Percentiles rank a stretch among this genome's conserved stretches.
Evolutionary conservation across 1,284 basidiomycete genomes (phyloP).

Genomic region (Schizophyllum amplum): DNA sequence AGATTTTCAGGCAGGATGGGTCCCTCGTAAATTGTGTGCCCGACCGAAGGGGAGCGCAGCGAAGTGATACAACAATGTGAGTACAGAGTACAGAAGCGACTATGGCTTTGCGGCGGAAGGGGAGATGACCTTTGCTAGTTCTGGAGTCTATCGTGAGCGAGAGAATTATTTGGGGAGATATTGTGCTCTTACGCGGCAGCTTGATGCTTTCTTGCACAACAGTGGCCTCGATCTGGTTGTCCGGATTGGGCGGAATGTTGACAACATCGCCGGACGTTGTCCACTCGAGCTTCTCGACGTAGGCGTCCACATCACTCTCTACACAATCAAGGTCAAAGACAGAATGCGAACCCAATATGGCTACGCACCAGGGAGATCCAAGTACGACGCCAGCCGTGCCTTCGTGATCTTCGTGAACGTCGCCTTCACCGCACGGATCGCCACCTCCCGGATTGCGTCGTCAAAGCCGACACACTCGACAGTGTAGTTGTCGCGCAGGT

Average conservation of each 20-base stretch:
- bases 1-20: too few species aligned
- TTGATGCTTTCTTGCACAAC: conserved; percentile 88
- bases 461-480: conserved; percentile 79
- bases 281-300: conserved; percentile 73
- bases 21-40: too few species aligned
- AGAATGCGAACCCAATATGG: conserved; percentile 17
- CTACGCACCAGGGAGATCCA: conserved; percentile 58
- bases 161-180: conserved; percentile 1
- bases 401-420: conserved; percentile 72
- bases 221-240: conserved; percentile 93
- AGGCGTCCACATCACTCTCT: conserved; percentile 59
- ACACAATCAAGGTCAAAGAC: conserved; percentile 10
- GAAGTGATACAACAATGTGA: not conserved
- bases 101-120: conserved; percentile 41
- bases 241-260: conserved; percentile 78
- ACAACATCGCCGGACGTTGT: conserved; percentile 48
- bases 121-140: conserved; percentile 78
- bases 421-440: conserved; percentile 68
- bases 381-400: conserved; percentile 63
- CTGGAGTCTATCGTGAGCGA: conserved; percentile 30
- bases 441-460: conserved; percentile 70
- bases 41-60: not conserved
- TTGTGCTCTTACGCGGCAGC: conserved; percentile 66
- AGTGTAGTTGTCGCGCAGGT: conserved; percentile 78
- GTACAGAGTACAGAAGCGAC: not conserved